Conservation (phyloP, 495 filamentous ascomycete genomes). For the Hyaloscypha hepaticicola region DNA sequence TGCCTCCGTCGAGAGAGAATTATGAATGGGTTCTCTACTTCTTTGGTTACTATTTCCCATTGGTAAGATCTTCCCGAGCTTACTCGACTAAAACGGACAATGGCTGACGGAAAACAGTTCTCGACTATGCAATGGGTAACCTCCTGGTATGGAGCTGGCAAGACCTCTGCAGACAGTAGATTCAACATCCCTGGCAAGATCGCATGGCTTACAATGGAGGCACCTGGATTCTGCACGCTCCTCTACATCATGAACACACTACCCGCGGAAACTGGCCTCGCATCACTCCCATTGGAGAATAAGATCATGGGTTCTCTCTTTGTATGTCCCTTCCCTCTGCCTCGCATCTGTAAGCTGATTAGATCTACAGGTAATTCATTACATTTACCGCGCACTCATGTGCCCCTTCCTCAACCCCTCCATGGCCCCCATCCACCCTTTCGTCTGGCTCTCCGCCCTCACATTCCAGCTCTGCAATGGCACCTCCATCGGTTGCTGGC, state of each 20-base stretch:
- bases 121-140: conserved; percentile 45
- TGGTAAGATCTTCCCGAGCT: conserved; percentile 18
- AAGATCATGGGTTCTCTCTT: conserved; percentile 64
- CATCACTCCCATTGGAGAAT: conserved; percentile 63
- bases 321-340: conserved; percentile 37
- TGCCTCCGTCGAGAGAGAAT: conserved; percentile 28
- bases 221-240: conserved; percentile 70
- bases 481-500: conserved; percentile 71
- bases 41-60: conserved; percentile 31
- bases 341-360: conserved; percentile 30
- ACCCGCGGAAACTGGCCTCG: conserved; percentile 50
- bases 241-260: conserved; percentile 72
- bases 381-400: conserved; percentile 82
- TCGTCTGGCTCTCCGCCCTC: conserved; percentile 59
- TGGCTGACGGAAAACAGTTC: conserved; percentile 22
- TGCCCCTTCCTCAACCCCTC: conserved; percentile 78
- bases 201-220: conserved; percentile 87
- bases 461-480: conserved; percentile 81
- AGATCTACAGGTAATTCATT: conserved; percentile 61
- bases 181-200: conserved; percentile 88
- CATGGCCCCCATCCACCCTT: conserved; percentile 82
- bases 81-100: neutral
- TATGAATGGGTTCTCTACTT: conserved; percentile 25
- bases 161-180: conserved; percentile 70
- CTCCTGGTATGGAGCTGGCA: conserved; percentile 74